These are phyloP conservation scores for Fusarium hainanense DNA, from an alignment of 2,329 filamentous ascomycete genomes.

Conservation along the genomic window DNA sequence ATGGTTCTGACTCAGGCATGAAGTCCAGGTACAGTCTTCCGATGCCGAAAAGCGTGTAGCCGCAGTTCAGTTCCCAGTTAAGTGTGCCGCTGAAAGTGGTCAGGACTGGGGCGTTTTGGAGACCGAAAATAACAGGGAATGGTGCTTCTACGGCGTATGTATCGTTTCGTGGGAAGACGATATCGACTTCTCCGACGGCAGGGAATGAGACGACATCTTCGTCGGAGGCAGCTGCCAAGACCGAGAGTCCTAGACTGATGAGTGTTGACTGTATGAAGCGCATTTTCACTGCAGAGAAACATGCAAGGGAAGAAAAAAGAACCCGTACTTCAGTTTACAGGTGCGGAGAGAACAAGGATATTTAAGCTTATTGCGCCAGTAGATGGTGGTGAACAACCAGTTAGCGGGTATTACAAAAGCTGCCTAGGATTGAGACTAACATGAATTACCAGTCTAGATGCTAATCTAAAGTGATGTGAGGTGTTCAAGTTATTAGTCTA, in stretches of 20 bases:
- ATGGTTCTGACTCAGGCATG: constrained; percentile 4
- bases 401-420: not conserved
- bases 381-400: not conserved
- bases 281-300: not conserved
- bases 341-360: not conserved
- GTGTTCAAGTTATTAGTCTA: not conserved
- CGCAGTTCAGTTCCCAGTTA: constrained; percentile 21
- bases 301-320: not conserved
- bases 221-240: not conserved
- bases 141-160: constrained; percentile 30
- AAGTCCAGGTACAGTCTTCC: constrained; percentile 16
- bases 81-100: constrained; percentile 21
- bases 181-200: constrained; percentile 23
- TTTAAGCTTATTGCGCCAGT: not conserved
- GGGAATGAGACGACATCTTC: constrained; percentile 23
- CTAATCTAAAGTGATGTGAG: not conserved
- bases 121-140: constrained; percentile 29
- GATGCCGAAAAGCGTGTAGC: constrained; percentile 20
- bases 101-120: constrained; percentile 26
- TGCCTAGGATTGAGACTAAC: not conserved
- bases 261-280: not conserved
- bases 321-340: not conserved
- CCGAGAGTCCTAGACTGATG: not conserved
- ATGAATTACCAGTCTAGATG: not conserved
- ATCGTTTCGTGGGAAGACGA: constrained; percentile 29